Evolutionary conservation across 106 monocot genomes (phyloP), one percentile per base, ranked within the genome.

Genomic region (Acanthochlamys bracteata): DNA sequence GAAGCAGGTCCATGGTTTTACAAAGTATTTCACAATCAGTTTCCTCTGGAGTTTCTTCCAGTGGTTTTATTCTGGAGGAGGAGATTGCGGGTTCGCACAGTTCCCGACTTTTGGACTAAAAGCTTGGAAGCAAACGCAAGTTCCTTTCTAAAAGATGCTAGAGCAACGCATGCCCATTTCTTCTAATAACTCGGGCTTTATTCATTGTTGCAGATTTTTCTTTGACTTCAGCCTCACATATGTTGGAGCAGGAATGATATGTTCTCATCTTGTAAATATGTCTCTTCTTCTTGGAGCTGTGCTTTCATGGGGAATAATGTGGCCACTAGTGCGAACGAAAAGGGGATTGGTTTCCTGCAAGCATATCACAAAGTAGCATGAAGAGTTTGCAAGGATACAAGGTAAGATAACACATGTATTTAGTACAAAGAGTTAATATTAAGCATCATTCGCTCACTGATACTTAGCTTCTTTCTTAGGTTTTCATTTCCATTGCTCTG

Each of bases 261-360:
- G 90, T 45, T 88, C 95, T 24, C 86, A 96, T 78, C 78, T 96
- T 11, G 95, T 96, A 25, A 96, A 96, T 66, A 70, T 96, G 2
- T 96, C 95, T 52, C 86, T 96, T 64, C 75, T 96, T 19, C 69
- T 85, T 51, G 95, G 95, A 19, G 87, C 95, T 14, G 67, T 90
- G 25, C 95, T 96, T 55, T 96, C 95, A 23, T 96, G 95, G 95
- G 95, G 90, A 68, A 47, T 96, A 60, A 90, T 96, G 95, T 96
- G 95, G 95, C 95, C 95, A 42, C 74, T 96, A 19, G 72, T 96
- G 79, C 41, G 73, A 85, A 20, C 74, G 79, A 20, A 90, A 96
- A 76, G 95, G 90, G n/a, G 78, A 76, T 20, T 96, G 95, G 95
- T 96, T 73, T 53, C 68, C 95, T 26, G 82, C 21, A 7, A 76